These are phyloP conservation scores for Dicorynia guianensis DNA, from an alignment of 306 rosid species.

Conservation along the genomic window DNA sequence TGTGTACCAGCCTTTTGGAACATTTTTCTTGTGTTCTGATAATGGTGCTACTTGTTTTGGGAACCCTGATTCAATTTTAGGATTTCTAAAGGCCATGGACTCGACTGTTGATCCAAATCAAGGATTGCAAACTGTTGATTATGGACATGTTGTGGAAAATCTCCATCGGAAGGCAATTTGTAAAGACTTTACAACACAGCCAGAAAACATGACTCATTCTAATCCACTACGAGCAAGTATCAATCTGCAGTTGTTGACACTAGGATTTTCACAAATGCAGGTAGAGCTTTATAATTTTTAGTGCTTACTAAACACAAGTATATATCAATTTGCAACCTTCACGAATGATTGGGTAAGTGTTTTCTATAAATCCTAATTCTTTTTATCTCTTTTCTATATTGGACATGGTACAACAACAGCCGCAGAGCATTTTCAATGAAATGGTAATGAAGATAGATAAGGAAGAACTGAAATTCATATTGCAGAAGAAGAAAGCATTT, in stretches of 20 bases:
- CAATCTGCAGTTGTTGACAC: constrained; percentile 46
- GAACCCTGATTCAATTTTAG: constrained; percentile 46
- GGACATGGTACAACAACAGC: constrained; percentile 33
- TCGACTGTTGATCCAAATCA: constrained; percentile 16
- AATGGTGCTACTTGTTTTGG: constrained; percentile 57
- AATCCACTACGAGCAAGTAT: constrained; percentile 45
- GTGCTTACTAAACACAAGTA: background rate
- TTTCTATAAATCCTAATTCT: background rate
- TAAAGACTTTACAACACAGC: background rate
- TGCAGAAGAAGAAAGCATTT: background rate
- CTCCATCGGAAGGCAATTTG: constrained; percentile 39
- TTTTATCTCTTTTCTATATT: background rate
- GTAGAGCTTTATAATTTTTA: constrained; percentile 40
- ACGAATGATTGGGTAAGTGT: background rate
- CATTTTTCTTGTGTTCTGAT: constrained; percentile 61
- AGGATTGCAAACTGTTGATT: constrained; percentile 25
- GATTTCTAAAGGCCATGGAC: constrained; percentile 34
- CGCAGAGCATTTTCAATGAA: background rate
- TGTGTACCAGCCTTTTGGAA: constrained; percentile 67
- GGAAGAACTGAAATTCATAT: background rate
- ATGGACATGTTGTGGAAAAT: constrained; percentile 43
- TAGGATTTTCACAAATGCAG: constrained; percentile 46
- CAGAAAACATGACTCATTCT: background rate
- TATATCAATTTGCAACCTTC: constrained; percentile 8
- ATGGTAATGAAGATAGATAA: constrained; percentile 13